phyloP scores from a whole-genome alignment of 169 alveolate species.

The Ichthyophthirius multifiliis region DNA sequence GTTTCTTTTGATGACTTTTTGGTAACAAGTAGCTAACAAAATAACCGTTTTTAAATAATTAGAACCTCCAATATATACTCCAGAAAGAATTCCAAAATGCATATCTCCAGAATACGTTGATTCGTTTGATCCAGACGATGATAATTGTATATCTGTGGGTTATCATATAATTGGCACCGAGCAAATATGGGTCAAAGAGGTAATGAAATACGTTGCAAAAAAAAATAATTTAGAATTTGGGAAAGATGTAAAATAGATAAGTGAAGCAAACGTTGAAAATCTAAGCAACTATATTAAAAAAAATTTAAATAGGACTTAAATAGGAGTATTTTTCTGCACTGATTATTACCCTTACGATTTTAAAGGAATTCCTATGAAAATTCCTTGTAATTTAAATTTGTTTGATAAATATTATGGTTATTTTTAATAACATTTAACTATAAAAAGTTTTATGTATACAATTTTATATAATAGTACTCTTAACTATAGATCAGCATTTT shows the following conservation, averaged over 20 bases:
- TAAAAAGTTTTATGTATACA: constrained; percentile 39
- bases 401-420: constrained; percentile 1
- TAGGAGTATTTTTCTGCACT: constrained; percentile 59
- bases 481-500: constrained; percentile 40
- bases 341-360: constrained; percentile 35
- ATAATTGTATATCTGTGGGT: constrained; percentile 51
- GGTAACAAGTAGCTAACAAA: neutral
- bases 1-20: neutral
- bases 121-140: constrained; percentile 11
- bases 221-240: constrained; percentile 29
- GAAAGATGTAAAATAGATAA: constrained; percentile 45
- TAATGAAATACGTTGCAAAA: constrained; percentile 49
- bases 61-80: neutral
- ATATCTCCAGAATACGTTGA: constrained; percentile 3
- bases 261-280: constrained; percentile 5
- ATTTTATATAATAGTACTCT: constrained; percentile 51
- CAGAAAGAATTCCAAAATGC: neutral
- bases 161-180: constrained; percentile 44
- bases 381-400: constrained; percentile 40
- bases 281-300: constrained; percentile 31
- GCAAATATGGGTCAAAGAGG: constrained; percentile 44
- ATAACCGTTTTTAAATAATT: neutral
- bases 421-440: neutral
- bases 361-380: neutral
- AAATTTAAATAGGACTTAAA: constrained; percentile 53